Percentiles rank a stretch among this genome's conserved stretches.
Conservation (phyloP, 768 basidiomycete species). For the Strobilomyces confusus region DNA sequence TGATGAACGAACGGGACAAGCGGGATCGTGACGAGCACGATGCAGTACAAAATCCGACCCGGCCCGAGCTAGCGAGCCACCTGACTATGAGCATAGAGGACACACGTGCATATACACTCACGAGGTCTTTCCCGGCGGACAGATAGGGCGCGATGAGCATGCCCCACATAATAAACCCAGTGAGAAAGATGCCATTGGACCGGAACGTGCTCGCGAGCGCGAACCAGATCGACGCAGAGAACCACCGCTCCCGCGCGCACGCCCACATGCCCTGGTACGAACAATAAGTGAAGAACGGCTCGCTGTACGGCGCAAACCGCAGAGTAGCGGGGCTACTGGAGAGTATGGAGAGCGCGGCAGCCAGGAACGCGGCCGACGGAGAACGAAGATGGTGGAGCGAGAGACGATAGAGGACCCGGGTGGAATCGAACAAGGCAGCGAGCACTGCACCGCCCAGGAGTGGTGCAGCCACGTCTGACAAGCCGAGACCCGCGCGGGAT, state of each 20-base stretch:
- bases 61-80: constrained; percentile 32
- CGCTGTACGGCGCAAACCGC: constrained; percentile 69
- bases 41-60: constrained; percentile 32
- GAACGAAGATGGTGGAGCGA: constrained; percentile 55
- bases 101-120: constrained; percentile 12
- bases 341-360: constrained; percentile 66
- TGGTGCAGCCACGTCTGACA: constrained; percentile 19
- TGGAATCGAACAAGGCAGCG: constrained; percentile 38
- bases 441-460: constrained; percentile 38
- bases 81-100: not conserved
- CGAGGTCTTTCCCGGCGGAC: constrained; percentile 27
- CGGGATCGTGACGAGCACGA: constrained; percentile 43
- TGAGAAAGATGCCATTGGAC: constrained; percentile 72
- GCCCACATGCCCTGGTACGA: constrained; percentile 54
- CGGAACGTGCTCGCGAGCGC: constrained; percentile 61
- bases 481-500: constrained; percentile 2
- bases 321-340: constrained; percentile 77
- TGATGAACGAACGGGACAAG: constrained; percentile 68
- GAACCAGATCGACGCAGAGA: constrained; percentile 57
- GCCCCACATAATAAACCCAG: constrained; percentile 79
- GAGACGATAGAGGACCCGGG: constrained; percentile 51
- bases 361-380: constrained; percentile 54
- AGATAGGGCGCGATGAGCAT: constrained; percentile 55
- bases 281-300: constrained; percentile 81
- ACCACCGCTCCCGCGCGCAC: constrained; percentile 41